These are phyloP conservation scores for Musa balbisiana DNA, from an alignment of 202 grass and related monocot genomes.

Conservation along the genomic window DNA sequence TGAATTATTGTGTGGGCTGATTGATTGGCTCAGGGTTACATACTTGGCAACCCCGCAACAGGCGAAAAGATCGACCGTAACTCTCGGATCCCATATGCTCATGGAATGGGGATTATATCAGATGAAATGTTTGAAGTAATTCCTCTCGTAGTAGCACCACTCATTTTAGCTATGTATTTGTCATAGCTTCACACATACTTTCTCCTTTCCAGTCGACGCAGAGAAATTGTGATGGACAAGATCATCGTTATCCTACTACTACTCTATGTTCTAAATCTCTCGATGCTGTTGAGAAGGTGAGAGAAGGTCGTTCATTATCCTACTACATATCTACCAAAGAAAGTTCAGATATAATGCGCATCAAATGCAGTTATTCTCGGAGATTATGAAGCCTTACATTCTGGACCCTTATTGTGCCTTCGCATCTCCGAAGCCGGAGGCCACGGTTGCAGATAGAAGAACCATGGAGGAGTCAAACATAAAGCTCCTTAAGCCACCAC, in stretches of 20 bases:
- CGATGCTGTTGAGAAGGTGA: not conserved
- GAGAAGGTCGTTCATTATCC: not conserved
- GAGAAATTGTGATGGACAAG: conserved; percentile 1
- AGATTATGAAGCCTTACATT: conserved; percentile 39
- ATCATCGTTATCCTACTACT: not conserved
- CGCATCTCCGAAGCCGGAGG: not conserved
- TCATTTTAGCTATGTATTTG: too few species aligned
- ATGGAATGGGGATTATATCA: too few species aligned
- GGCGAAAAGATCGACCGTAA: too few species aligned
- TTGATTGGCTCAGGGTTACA: conserved; percentile 1
- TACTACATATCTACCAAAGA: not conserved
- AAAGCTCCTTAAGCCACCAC: conserved; percentile 9
- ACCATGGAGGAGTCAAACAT: conserved; percentile 4
- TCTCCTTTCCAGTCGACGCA: not conserved
- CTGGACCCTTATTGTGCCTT: conserved; percentile 48
- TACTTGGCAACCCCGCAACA: too few species aligned
- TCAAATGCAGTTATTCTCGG: conserved; percentile 25
- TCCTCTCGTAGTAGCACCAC: too few species aligned
- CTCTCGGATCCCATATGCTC: too few species aligned
- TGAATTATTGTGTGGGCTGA: not conserved
- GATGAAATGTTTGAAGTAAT: not conserved
- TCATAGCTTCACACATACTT: not conserved
- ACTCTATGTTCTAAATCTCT: not conserved
- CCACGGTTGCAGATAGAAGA: not conserved
- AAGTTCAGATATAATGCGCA: too few species aligned